These are phyloP conservation scores for Colletotrichum magnum DNA, from an alignment of 2,329 filamentous ascomycete species.

Conservation along the genomic window DNA sequence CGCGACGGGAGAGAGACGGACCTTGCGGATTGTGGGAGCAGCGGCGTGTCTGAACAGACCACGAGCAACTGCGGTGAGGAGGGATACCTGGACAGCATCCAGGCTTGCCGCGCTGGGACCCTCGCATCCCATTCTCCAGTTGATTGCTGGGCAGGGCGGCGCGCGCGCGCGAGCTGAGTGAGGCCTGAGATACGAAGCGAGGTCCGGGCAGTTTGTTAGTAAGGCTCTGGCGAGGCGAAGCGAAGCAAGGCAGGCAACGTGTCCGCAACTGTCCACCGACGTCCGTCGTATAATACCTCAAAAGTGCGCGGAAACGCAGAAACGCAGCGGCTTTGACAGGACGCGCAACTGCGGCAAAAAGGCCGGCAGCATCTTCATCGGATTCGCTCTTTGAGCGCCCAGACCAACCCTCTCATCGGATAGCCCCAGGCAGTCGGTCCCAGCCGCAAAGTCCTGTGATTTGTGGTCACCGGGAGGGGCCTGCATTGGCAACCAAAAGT, in stretches of 20 bases:
- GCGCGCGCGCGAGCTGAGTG: no score
- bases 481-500: slow-evolving; percentile 28
- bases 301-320: no score
- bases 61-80: background rate
- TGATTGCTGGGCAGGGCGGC: no score
- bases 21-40: background rate
- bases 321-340: background rate
- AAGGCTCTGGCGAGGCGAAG: no score
- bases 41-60: background rate
- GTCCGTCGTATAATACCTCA: no score
- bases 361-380: slow-evolving; percentile 14
- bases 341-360: slow-evolving; percentile 23
- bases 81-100: no score
- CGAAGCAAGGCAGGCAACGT: no score
- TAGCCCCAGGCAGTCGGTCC: slow-evolving; percentile 31
- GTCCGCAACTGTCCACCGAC: no score
- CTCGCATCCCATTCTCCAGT: no score
- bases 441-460: slow-evolving; percentile 35
- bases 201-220: no score
- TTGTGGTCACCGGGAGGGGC: slow-evolving; percentile 35
- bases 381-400: slow-evolving; percentile 26
- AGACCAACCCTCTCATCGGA: slow-evolving; percentile 20
- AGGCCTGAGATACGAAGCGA: no score
- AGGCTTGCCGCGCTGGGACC: no score
- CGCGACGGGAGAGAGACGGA: slow-evolving; percentile 25